Percentiles rank a stretch among this genome's conserved stretches.
phyloP scores from a whole-genome alignment of 148 eudicot genomes.

The Heliamphora exappendiculata region DNA sequence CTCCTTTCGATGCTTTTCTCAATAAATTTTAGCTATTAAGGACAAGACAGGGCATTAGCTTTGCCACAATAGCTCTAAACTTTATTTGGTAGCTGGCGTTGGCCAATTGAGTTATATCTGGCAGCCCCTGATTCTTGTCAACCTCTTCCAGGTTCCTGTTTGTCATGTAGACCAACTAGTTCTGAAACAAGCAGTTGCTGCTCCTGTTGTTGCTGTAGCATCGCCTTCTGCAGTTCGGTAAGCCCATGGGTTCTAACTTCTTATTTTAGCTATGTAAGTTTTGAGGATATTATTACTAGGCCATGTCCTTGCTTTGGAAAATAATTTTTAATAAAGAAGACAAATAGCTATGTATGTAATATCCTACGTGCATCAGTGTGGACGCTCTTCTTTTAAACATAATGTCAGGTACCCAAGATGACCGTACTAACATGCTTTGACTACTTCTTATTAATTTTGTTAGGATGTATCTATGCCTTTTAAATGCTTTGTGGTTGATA shows the following conservation, averaged over 20 bases:
- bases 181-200: conserved; percentile 53
- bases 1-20: not conserved
- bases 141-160: conserved; percentile 56
- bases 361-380: not conserved
- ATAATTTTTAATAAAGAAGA: not conserved
- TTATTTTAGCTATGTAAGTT: not conserved
- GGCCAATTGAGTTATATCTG: not conserved
- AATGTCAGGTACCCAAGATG: not conserved
- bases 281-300: not conserved
- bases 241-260: not conserved
- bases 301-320: not conserved
- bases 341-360: not conserved
- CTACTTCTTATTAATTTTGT: not conserved
- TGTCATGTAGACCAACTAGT: conserved; percentile 55
- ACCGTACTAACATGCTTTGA: not conserved
- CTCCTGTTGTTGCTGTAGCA: conserved; percentile 92
- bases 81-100: not conserved
- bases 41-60: not conserved
- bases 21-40: not conserved
- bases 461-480: not conserved
- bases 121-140: not conserved
- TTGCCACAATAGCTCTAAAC: not conserved
- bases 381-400: not conserved
- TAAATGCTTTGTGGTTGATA: not conserved
- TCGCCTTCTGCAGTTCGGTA: conserved; percentile 97